A percentile compares a stretch with the other conserved stretches of the same genome.
phyloP scores from a whole-genome alignment of 2,329 filamentous ascomycete species.

The Ilyonectria sp. region DNA sequence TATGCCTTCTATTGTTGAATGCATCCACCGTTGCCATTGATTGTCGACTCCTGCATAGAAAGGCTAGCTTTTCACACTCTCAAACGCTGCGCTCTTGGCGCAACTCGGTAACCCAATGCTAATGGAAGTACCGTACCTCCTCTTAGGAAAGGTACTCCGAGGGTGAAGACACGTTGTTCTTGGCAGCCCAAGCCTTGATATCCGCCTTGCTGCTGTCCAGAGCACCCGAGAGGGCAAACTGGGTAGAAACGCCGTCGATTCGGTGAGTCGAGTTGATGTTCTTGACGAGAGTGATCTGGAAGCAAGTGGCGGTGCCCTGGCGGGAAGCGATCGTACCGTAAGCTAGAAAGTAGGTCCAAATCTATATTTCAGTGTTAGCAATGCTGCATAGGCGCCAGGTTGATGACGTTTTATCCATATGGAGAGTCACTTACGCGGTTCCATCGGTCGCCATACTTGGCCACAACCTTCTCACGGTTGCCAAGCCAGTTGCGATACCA shows the following conservation, averaged over 20 bases:
- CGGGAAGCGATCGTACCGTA: constrained; percentile 88
- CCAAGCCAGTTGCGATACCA: constrained; percentile 99
- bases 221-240: constrained; percentile 71
- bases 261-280: constrained; percentile 93
- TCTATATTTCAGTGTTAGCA: constrained; percentile 61
- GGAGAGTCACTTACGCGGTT: constrained; percentile 78
- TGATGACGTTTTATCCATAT: background rate
- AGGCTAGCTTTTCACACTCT: no score
- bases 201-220: constrained; percentile 51
- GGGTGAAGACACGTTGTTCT: constrained; percentile 53
- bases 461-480: constrained; percentile 92
- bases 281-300: constrained; percentile 91
- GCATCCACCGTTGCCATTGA: background rate
- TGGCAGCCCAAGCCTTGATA: constrained; percentile 53
- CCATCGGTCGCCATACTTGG: constrained; percentile 96
- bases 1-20: background rate
- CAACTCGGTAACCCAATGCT: background rate
- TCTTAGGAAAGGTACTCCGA: constrained; percentile 44
- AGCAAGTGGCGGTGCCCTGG: constrained; percentile 89
- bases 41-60: no score
- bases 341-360: constrained; percentile 94
- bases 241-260: constrained; percentile 79
- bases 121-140: background rate
- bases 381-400: background rate
- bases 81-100: background rate